Base-by-base conservation (phyloP, 108 stramenopile species). In the Hondaea fermentalgiana region DNA sequence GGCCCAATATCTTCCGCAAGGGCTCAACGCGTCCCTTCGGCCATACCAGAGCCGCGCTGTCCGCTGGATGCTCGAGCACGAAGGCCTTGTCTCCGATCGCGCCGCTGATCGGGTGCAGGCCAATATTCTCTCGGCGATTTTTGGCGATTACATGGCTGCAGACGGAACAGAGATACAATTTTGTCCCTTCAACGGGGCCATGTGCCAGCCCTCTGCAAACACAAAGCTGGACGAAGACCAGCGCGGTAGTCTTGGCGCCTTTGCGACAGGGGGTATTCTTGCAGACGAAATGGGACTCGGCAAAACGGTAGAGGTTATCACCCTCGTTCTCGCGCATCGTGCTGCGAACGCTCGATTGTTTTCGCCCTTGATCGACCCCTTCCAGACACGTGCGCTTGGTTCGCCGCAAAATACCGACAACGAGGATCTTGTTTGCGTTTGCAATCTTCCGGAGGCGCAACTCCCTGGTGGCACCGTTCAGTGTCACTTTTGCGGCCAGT, bases 211-310 rank as follows among this genome's bases (percentile, higher is more conserved):
- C 35, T 35, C 35, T 35, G 35, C 35, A 35, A 35, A 35, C 35
- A 35, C 35, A 35, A 35, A 35, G 35, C 35, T 2, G 35, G 35
- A 35, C 35, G 35, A 0, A 35, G 35, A 35, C 35, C 35, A 35
- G 35, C 35, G 2, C 2, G 35, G 35, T 1, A 35, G 35, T 35
- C 35, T 35, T 35, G 35, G 35, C 35, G 35, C 35, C 2, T 35
- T 35, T 35, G 35, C 35, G 2, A 35, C 35, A 2, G 35, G 35
- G 23, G 90, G 88, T 49, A 59, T 91, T 4, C 53, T 91, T 19
- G 88, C 88, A 29, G 90, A 91, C 49, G 90, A 91, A 44, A 91
- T 91, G 90, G 90, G 90, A 25, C 60, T 91, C 51, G 90, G 90
- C 58, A 91, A 91, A 59, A 91, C 90, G 21, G 88, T 91, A 14